Base-by-base conservation (phyloP, 129 eudicot genomes). In the Lactuca saligna region DNA sequence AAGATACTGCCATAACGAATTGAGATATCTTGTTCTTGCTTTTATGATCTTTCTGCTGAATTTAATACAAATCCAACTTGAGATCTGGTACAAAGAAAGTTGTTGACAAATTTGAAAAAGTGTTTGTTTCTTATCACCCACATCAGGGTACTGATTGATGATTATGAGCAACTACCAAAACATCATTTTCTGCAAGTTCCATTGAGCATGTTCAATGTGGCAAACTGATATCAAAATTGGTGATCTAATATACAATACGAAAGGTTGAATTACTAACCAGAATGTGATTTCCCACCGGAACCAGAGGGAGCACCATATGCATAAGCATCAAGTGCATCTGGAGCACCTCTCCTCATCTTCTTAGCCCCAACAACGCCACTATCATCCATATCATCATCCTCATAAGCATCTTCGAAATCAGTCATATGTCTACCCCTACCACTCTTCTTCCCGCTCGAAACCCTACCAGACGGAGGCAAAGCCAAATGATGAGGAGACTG, bases 261-360 rank as follows among this genome's bases (percentile, higher is more conserved):
- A 39, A 8, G 29, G 35, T 7, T 4, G 6, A 68, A 63, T 14
- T 25, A 55, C 89, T 77, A 54, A 91, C 97, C 97, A 10, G 82
- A 82, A 29, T 83, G 79, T 3, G 83, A 79, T 61, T 78, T 87
- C 17, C 85, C 88, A 68, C 88, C 76, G 0, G 91, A 83, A 25
- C 78, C 79, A 42, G 84, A 79, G 6, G 88, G 86, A 35, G 34
- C 91, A 3, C 72, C 88, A 31, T 42, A 70, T 17, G 65, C 81
- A 71, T 71, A 71, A 29, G 79, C 84, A 60, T 77, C 90, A 38
- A 31, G 41, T 13, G 75, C 90, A 55, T 82, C 89, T 12, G 65
- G 85, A 3, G 31, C 80, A 60, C 66, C 60, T 48, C 86, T 72
- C 76, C 91, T 81, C 75, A 61, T 66, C 87, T 83, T 84, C 76